Base-by-base conservation (phyloP, 2,329 filamentous ascomycete genomes). In the Phoma herbarum region DNA sequence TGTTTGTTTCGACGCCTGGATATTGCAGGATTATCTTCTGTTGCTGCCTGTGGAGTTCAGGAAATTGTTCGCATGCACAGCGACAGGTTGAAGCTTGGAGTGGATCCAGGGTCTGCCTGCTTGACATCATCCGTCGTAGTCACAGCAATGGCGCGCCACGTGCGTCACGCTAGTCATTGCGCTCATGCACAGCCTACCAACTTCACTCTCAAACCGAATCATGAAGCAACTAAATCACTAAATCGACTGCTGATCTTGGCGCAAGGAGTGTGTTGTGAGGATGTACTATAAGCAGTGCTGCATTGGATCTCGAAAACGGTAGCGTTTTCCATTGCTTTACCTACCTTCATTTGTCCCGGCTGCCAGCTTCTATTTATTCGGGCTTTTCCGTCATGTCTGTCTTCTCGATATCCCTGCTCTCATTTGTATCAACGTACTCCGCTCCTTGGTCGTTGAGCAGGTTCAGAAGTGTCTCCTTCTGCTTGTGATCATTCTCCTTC, bases 111-210 rank as follows among this genome's bases (percentile, higher is more conserved):
- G 56, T 59, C 56, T 39, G 35, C 35, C n/a, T 54, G 56, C 50
- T 51, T 59, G 56, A 59, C 56, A 59, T 59, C 56, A 59, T 54
- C 31, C 49, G 18, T 20, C 41, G 45, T 54, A 53, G 50, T 41
- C 45, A 53, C 45, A 29, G 55, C 44, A 49, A 58, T 53, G 12
- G 37, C 25, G 45, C 45, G 56, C 56, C 56, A 59, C 50, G 49
- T 59, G 50, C 50, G 39, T 53, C 56, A 50, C 49, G 50, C 50
- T 59, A 59, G 45, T 31, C 25, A 33, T 16, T 2, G 23, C 26
- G 5, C 26, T 37, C 28, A 18, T 23, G 20, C 23, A 16, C 8
- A 14, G 20, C 41, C 53, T 31, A 51, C 37, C 41, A 51, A 10
- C 31, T 29, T 50, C 18, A 41, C 23, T 41, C 29, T 29, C 14